phyloP scores from a whole-genome alignment of 2,329 filamentous ascomycete genomes.

The Capronia americana region DNA sequence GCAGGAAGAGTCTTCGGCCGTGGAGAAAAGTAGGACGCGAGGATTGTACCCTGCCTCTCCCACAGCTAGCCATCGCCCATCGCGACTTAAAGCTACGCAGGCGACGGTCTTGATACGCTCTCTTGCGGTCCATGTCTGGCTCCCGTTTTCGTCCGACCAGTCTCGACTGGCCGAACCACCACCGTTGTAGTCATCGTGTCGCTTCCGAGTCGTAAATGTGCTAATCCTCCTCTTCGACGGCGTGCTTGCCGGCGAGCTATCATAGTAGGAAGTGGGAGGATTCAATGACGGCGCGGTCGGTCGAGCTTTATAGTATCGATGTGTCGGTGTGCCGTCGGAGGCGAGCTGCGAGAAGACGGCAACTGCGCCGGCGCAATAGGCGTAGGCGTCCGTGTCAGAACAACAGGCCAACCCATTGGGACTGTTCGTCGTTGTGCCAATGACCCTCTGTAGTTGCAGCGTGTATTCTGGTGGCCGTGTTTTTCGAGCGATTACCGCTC shows the following conservation, averaged over 20 bases:
- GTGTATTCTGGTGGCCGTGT: slow-evolving; percentile 27
- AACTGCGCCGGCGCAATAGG: slow-evolving; percentile 89
- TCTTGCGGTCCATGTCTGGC: slow-evolving; percentile 82
- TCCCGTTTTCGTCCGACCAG: slow-evolving; percentile 63
- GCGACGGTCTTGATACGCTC: slow-evolving; percentile 95
- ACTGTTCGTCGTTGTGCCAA: slow-evolving; percentile 86
- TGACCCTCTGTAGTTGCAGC: slow-evolving; percentile 54
- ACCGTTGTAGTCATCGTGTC: slow-evolving; percentile 50
- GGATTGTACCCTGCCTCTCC: slow-evolving; percentile 96
- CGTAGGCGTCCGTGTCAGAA: slow-evolving; percentile 72
- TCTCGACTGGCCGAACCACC: slow-evolving; percentile 56
- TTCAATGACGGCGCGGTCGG: slow-evolving; percentile 74
- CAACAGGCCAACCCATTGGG: slow-evolving; percentile 87
- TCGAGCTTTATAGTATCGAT: slow-evolving; percentile 89
- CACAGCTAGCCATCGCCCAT: slow-evolving; percentile 86
- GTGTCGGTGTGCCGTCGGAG: slow-evolving; percentile 66
- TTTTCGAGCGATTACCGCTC: slow-evolving; percentile 26
- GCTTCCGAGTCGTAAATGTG: slow-evolving; percentile 58
- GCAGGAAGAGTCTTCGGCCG: slow-evolving; percentile 74
- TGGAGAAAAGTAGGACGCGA: slow-evolving; percentile 85
- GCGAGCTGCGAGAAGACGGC: slow-evolving; percentile 87
- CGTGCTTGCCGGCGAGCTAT: slow-evolving; percentile 62
- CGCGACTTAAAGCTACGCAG: slow-evolving; percentile 84
- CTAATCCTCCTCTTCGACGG: slow-evolving; percentile 64
- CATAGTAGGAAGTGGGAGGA: slow-evolving; percentile 60